phyloP scores from a whole-genome alignment of 805 yeast species.

The Priceomyces medius region DNA sequence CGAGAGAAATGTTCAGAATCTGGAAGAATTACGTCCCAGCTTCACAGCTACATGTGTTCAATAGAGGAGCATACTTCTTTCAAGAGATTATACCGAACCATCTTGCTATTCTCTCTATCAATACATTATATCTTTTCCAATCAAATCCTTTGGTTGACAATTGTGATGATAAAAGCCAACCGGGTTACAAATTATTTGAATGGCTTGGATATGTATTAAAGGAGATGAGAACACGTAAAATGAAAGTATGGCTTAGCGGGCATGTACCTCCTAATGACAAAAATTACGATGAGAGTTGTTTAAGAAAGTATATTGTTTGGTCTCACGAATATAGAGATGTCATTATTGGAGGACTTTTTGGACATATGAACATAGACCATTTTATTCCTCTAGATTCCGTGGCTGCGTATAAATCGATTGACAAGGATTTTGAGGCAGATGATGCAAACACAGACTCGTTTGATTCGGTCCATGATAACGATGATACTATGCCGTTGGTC shows the following conservation, averaged over 20 bases:
- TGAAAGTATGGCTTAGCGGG: slow-evolving; percentile 86
- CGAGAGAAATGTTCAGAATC: slow-evolving; percentile 69
- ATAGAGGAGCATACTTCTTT: slow-evolving; percentile 71
- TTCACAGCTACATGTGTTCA: slow-evolving; percentile 72
- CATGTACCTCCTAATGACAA: slow-evolving; percentile 87
- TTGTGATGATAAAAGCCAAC: slow-evolving; percentile 69
- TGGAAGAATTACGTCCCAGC: slow-evolving; percentile 77
- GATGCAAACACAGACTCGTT: neutral
- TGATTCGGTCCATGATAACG: slow-evolving; percentile 9
- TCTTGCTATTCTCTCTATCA: slow-evolving; percentile 75
- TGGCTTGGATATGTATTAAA: slow-evolving; percentile 77
- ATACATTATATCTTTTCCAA: slow-evolving; percentile 72
- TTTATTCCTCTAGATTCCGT: slow-evolving; percentile 73
- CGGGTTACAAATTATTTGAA: slow-evolving; percentile 72
- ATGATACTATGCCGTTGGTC: slow-evolving; percentile 11
- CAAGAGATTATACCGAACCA: slow-evolving; percentile 77
- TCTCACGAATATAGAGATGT: slow-evolving; percentile 79
- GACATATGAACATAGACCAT: slow-evolving; percentile 90
- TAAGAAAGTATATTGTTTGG: slow-evolving; percentile 77
- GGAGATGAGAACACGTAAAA: slow-evolving; percentile 67
- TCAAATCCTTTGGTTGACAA: slow-evolving; percentile 81
- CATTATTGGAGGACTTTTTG: slow-evolving; percentile 78
- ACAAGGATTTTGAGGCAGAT: slow-evolving; percentile 14
- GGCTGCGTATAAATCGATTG: slow-evolving; percentile 59
- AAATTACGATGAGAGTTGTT: slow-evolving; percentile 71